Conservation (phyloP, 768 basidiomycete genomes). For the Sarcodon aspratus region DNA sequence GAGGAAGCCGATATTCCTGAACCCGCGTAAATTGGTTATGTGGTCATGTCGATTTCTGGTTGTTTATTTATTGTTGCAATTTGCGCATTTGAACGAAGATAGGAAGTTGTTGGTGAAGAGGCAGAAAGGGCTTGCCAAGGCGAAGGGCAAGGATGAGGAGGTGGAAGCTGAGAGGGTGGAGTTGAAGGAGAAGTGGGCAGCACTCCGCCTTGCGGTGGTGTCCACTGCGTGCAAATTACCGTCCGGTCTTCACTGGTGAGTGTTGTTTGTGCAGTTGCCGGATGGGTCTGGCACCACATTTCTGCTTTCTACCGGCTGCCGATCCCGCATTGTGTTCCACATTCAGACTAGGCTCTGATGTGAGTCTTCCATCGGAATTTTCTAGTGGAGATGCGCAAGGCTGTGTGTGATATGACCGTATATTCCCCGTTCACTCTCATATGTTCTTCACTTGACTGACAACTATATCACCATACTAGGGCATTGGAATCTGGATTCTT, state of each 20-base stretch:
- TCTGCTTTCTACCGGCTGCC: neutral
- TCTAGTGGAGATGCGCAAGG: too few relatives aligned
- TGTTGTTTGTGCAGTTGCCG: constrained; percentile 1
- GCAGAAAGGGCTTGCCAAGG: constrained; percentile 45
- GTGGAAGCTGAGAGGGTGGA: constrained; percentile 40
- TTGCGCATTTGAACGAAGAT: constrained; percentile 63
- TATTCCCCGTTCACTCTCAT: neutral
- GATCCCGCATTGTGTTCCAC: too few relatives aligned
- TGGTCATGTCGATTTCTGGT: constrained; percentile 84
- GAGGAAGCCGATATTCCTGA: constrained; percentile 28
- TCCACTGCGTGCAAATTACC: constrained; percentile 74
- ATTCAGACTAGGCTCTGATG: too few relatives aligned
- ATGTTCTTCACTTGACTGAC: neutral
- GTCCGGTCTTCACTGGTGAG: constrained; percentile 75
- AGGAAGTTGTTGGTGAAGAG: constrained; percentile 42
- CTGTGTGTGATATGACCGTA: neutral
- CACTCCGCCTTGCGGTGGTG: constrained; percentile 60
- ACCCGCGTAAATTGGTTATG: constrained; percentile 36
- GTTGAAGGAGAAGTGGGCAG: constrained; percentile 46
- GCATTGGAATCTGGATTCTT: neutral
- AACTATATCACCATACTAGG: neutral
- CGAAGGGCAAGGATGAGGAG: constrained; percentile 35
- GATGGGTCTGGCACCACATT: neutral
- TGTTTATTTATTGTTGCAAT: constrained; percentile 64
- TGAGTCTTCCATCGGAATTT: too few relatives aligned